Conservation (phyloP, 2,329 filamentous ascomycete genomes). For the Ascochyta rabiei region DNA sequence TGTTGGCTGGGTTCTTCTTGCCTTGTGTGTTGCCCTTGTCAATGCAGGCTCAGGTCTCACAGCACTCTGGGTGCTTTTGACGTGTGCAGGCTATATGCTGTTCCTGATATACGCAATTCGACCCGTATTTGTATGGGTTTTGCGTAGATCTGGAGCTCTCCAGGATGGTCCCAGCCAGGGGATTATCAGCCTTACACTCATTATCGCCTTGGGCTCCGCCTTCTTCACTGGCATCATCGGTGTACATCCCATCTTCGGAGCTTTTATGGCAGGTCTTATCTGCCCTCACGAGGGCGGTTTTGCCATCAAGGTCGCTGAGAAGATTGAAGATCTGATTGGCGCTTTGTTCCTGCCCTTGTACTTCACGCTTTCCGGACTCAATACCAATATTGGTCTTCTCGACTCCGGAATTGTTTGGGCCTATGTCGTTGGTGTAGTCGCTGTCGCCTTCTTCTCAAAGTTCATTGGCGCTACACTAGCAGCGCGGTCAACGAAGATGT, state of each 20-base stretch:
- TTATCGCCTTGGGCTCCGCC: conserved; percentile 77
- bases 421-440: conserved; percentile 83
- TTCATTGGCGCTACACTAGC: conserved; percentile 82
- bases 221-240: conserved; percentile 93
- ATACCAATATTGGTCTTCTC: conserved; percentile 84
- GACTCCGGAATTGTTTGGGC: conserved; percentile 84
- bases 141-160: conserved; percentile 76
- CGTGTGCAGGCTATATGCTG: conserved; percentile 74
- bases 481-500: conserved; percentile 74
- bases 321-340: conserved; percentile 88
- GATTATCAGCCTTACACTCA: conserved; percentile 80
- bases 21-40: conserved; percentile 89
- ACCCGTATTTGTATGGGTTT: conserved; percentile 74
- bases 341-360: conserved; percentile 88
- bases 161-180: conserved; percentile 87
- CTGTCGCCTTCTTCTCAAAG: conserved; percentile 83
- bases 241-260: conserved; percentile 92
- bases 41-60: conserved; percentile 84
- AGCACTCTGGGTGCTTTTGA: conserved; percentile 83
- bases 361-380: conserved; percentile 89
- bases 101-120: conserved; percentile 76
- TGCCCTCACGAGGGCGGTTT: conserved; percentile 90
- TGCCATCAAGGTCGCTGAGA: conserved; percentile 88
- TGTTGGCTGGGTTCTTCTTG: conserved; percentile 85
- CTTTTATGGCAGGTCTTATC: conserved; percentile 86